phyloP scores from a whole-genome alignment of 2,329 filamentous ascomycete species.

The Colletotrichum camelliae region DNA sequence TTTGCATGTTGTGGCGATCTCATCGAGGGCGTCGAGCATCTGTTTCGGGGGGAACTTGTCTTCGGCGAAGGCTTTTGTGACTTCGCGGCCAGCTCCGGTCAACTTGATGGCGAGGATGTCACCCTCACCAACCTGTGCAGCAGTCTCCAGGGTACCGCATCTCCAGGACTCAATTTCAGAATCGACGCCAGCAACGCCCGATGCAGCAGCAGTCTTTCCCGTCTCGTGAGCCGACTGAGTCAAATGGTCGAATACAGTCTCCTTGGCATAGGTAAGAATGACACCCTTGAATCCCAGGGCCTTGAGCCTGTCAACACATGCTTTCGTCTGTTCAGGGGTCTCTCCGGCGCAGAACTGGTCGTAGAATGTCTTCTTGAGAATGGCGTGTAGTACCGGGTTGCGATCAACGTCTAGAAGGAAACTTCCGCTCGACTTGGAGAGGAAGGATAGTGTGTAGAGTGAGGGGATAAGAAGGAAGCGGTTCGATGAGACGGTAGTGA shows the following conservation, averaged over 20 bases:
- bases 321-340: conserved; percentile 49
- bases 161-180: conserved; percentile 42
- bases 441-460: conserved; percentile 40
- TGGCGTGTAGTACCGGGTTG: conserved; percentile 51
- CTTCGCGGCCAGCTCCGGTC: conserved; percentile 46
- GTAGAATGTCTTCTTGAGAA: conserved; percentile 56
- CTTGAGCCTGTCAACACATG: conserved; percentile 46
- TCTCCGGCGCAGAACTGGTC: conserved; percentile 64
- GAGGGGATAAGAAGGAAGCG: conserved; percentile 42
- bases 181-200: conserved; percentile 9
- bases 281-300: conserved; percentile 58
- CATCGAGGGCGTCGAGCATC: conserved; percentile 45
- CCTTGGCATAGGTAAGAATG: conserved; percentile 60
- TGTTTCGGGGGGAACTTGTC: conserved; percentile 40
- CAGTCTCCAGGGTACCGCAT: conserved; percentile 34
- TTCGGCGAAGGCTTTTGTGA: conserved; percentile 41
- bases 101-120: conserved; percentile 45
- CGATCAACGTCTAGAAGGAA: conserved; percentile 47
- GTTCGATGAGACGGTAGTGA: conserved; percentile 53
- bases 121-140: conserved; percentile 34
- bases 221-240: conserved; percentile 25
- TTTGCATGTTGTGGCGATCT: conserved; percentile 43
- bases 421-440: conserved; percentile 38
- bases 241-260: conserved; percentile 45
- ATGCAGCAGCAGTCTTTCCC: not conserved